Conservation (phyloP, 2,329 filamentous ascomycete species). For the Ophiostoma australiae region DNA sequence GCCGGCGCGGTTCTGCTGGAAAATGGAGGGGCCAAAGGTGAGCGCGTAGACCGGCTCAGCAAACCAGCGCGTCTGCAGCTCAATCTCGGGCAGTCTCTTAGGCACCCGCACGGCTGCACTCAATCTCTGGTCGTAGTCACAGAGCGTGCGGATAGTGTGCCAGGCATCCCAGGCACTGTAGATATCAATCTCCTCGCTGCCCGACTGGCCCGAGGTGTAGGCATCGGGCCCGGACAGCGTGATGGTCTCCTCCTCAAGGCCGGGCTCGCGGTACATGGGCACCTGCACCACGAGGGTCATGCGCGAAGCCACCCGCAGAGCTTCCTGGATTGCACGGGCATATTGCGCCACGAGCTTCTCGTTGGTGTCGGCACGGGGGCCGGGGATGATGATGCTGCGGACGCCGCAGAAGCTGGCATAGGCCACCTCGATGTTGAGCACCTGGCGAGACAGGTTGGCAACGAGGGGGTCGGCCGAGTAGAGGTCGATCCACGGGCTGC, state of each 20-base stretch:
- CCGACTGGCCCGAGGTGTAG: constrained; percentile 33
- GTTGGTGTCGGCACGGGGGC: constrained; percentile 57
- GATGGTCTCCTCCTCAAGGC: constrained; percentile 48
- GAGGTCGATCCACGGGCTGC: constrained; percentile 91
- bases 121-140: constrained; percentile 76
- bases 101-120: constrained; percentile 63
- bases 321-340: constrained; percentile 77
- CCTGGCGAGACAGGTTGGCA: constrained; percentile 80
- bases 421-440: constrained; percentile 82
- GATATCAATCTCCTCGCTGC: constrained; percentile 54
- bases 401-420: constrained; percentile 96
- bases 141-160: constrained; percentile 79
- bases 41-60: constrained; percentile 62
- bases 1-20: constrained; percentile 57
- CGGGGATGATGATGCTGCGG: constrained; percentile 74
- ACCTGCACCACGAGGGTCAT: constrained; percentile 76
- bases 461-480: constrained; percentile 77
- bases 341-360: constrained; percentile 64
- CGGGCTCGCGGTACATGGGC: constrained; percentile 73
- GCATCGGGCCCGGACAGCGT: constrained; percentile 46
- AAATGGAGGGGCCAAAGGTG: constrained; percentile 49
- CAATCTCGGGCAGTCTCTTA: constrained; percentile 52
- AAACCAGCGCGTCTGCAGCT: constrained; percentile 63
- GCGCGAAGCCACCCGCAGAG: constrained; percentile 67
- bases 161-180: constrained; percentile 90